These are phyloP conservation scores for Botryosphaeria agaves DNA, from an alignment of 2,329 filamentous ascomycete genomes.

Conservation along the genomic window DNA sequence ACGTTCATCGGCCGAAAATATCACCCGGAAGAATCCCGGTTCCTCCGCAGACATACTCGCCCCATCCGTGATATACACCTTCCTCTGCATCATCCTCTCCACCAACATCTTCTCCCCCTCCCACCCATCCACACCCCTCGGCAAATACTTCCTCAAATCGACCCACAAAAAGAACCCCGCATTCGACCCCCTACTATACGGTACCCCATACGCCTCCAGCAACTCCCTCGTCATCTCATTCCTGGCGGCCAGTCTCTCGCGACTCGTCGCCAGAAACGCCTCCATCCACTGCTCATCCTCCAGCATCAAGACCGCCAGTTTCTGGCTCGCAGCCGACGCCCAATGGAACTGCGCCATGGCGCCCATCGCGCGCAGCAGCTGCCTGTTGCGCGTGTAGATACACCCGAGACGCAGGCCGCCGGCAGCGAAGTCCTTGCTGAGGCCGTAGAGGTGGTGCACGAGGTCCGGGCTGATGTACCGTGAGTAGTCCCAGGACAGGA, in stretches of 20 bases:
- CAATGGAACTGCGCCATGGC: slow-evolving; percentile 11
- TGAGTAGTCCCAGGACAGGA: slow-evolving; percentile 8
- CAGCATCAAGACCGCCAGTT: slow-evolving; percentile 15
- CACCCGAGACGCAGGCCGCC: slow-evolving; percentile 15
- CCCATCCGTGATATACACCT: slow-evolving; percentile 33
- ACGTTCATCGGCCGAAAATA: slow-evolving; percentile 27
- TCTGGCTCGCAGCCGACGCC: slow-evolving; percentile 12
- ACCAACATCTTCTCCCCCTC: slow-evolving; percentile 28
- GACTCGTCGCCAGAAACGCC: slow-evolving; percentile 7
- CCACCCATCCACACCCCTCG: slow-evolving; percentile 10
- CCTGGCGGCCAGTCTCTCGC: slow-evolving; percentile 7
- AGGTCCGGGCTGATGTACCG: slow-evolving; percentile 6
- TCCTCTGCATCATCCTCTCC: slow-evolving; percentile 24
- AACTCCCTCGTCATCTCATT: slow-evolving; percentile 7
- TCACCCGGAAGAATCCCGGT: slow-evolving; percentile 36
- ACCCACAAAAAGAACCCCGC: slow-evolving; percentile 30
- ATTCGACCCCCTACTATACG: slow-evolving; percentile 20
- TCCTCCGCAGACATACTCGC: slow-evolving; percentile 27
- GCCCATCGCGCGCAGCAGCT: slow-evolving; percentile 10
- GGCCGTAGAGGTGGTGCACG: slow-evolving; percentile 16
- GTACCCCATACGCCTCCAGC: slow-evolving; percentile 16
- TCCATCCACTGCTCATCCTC: slow-evolving; percentile 11
- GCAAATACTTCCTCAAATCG: slow-evolving; percentile 24
- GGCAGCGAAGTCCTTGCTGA: slow-evolving; percentile 16
- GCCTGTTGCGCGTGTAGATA: slow-evolving; percentile 9